These are phyloP conservation scores for Phoenix dactylifera DNA, from an alignment of 176 grass and related monocot genomes.

Conservation along the genomic window DNA sequence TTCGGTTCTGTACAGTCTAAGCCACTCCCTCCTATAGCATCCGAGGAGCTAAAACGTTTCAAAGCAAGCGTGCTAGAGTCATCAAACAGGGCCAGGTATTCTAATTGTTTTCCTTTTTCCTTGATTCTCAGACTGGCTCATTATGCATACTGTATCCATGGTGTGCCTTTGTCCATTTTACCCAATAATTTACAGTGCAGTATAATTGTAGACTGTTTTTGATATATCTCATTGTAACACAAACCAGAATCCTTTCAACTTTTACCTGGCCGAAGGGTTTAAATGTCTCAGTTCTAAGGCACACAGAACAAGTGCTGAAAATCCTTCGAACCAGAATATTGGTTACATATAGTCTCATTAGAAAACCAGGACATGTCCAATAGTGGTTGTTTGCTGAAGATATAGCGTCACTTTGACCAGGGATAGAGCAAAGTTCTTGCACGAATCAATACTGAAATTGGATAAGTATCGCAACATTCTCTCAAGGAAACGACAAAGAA, in stretches of 20 bases:
- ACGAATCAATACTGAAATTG: slow-evolving; percentile 50
- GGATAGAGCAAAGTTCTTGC: slow-evolving; percentile 46
- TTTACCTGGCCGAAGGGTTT: too few relatives aligned
- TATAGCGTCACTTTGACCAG: slow-evolving; percentile 27
- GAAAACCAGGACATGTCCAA: too few relatives aligned
- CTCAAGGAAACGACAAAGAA: slow-evolving; percentile 57
- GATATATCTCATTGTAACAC: too few relatives aligned
- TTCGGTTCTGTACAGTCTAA: slow-evolving; percentile 36
- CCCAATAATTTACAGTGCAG: too few relatives aligned
- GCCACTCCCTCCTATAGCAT: slow-evolving; percentile 20
- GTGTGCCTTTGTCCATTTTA: too few relatives aligned
- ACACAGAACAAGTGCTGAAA: too few relatives aligned
- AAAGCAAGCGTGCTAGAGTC: slow-evolving; percentile 39
- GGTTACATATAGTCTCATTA: too few relatives aligned
- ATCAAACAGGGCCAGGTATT: slow-evolving; percentile 42
- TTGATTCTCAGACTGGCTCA: neutral
- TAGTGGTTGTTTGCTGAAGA: slow-evolving; percentile 3
- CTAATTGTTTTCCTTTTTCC: neutral
- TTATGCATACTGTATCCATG: too few relatives aligned
- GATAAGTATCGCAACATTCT: slow-evolving; percentile 55
- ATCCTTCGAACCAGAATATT: too few relatives aligned
- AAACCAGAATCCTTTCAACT: too few relatives aligned
- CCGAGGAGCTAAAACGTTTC: slow-evolving; percentile 53
- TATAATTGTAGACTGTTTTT: too few relatives aligned
- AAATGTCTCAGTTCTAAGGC: too few relatives aligned